Evolutionary conservation across 371 early-diverging fungal species (phyloP).

Genomic region (Mortierella sp.): DNA sequence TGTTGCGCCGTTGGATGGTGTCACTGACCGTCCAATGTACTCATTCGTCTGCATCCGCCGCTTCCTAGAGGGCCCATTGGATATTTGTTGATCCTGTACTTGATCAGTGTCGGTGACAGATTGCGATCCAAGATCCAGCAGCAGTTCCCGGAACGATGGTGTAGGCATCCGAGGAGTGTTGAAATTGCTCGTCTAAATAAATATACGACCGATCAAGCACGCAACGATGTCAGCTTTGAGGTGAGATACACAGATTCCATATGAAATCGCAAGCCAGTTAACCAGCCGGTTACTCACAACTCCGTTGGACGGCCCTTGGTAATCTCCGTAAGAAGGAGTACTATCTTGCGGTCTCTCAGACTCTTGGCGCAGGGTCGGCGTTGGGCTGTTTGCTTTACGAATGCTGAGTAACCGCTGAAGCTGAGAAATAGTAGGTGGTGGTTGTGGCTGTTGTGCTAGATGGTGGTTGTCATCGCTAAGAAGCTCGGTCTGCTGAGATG

Average conservation of each 20-base stretch:
- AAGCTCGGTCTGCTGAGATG: neutral
- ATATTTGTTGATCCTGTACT: neutral
- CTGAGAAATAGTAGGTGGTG: slow-evolving; percentile 34
- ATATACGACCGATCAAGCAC: neutral
- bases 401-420: slow-evolving; percentile 36
- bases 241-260: too few relatives aligned
- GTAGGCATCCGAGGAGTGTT: slow-evolving; percentile 41
- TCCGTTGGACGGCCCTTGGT: slow-evolving; percentile 4
- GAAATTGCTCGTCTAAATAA: slow-evolving; percentile 4
- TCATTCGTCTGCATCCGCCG: slow-evolving; percentile 24
- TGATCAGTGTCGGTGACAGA: neutral
- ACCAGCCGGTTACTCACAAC: neutral
- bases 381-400: neutral
- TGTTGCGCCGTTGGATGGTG: neutral
- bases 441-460: neutral
- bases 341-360: neutral
- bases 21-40: neutral
- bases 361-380: slow-evolving; percentile 8
- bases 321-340: neutral
- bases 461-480: neutral
- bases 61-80: slow-evolving; percentile 12
- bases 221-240: neutral
- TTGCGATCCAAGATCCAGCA: slow-evolving; percentile 3
- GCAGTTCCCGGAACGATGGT: slow-evolving; percentile 7
- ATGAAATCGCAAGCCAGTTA: too few relatives aligned